Percentiles rank a stretch among this genome's conserved stretches.
phyloP scores from a whole-genome alignment of 176 grass and related monocot species.

The barley (Hordeum vulgare) region DNA sequence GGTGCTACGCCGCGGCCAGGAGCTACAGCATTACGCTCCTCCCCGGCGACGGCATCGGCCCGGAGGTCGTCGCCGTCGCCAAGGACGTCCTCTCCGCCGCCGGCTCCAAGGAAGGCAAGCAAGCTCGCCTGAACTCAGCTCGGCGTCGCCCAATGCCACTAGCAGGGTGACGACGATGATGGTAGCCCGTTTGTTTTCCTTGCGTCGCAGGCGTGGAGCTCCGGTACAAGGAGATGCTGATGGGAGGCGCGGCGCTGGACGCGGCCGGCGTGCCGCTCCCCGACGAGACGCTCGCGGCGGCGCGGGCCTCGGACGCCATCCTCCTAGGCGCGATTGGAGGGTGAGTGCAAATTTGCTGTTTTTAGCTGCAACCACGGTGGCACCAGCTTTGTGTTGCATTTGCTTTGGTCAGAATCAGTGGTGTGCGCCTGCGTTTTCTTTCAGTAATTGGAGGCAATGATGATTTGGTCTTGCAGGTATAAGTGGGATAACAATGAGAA shows the following conservation, averaged over 20 bases:
- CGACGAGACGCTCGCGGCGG: slow-evolving; percentile 53
- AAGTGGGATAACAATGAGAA: slow-evolving; percentile 98
- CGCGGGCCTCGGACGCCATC: slow-evolving; percentile 52
- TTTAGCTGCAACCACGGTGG: neutral
- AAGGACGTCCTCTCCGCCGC: slow-evolving; percentile 74
- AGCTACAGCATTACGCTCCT: slow-evolving; percentile 76
- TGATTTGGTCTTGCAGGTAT: slow-evolving; percentile 34
- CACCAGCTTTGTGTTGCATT: neutral
- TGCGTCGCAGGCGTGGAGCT: slow-evolving; percentile 47
- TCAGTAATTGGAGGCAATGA: neutral
- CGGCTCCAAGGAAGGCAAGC: slow-evolving; percentile 64
- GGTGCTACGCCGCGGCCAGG: slow-evolving; percentile 31
- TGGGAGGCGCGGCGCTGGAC: slow-evolving; percentile 70
- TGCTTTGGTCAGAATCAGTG: neutral
- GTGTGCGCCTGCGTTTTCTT: neutral
- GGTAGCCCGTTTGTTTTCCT: neutral
- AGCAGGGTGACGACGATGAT: neutral
- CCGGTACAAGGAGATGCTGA: slow-evolving; percentile 51
- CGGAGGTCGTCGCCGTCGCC: slow-evolving; percentile 88
- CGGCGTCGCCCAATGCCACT: neutral
- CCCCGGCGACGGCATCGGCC: slow-evolving; percentile 89
- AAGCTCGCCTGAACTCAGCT: neutral
- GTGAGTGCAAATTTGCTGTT: slow-evolving; percentile 39
- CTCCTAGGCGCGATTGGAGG: slow-evolving; percentile 78
- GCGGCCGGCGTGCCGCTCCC: slow-evolving; percentile 62